Evolutionary conservation across 768 basidiomycete species (phyloP), one percentile per base, ranked within the genome.

Genomic region (Collybia sordida): DNA sequence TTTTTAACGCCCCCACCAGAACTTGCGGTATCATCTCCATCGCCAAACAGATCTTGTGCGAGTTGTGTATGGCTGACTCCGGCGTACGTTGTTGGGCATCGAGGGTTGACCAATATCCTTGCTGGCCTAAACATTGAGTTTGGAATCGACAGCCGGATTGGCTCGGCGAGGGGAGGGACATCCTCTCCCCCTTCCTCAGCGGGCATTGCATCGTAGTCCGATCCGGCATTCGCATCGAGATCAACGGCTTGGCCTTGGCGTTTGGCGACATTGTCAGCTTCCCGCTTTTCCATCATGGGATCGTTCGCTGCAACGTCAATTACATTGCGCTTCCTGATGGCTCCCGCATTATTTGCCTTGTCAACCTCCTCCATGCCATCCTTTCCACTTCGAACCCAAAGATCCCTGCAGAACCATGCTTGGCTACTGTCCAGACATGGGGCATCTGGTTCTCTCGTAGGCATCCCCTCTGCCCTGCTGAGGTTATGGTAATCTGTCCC

Each of bases 41-140:
- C 78, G 8, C 95, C 96, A 60, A 98, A 98, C 58, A 99, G 69
- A 67, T 98, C 95, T 39, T 91, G 68, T n/a, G 96, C 95, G 28
- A 99, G 80, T 67, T 93, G 91, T 18, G 95, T 93, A 68, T 99
- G 96, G 55, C 87, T 91, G 3, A 98, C 96, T 3, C 96, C 97
- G 0, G 96, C 96, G 64, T 99, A 99, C 18, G 96, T 98, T 28
- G 96, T 98, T 45, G 96, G 90, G 66, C 95, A 98, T 14, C 95
- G 83, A 4, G 96, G 96, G 62, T 98, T 98, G 49, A 99, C 87
- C 56, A 99, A 67, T 59, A 99, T 97, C 47, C 94, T 78, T 3
- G 94, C 96, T 4, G 94, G 88, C 6, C 81, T 73, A 69, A 95
- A 97, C 7, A 85, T 86, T 15, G 86, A 86, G 66, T 97, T 98